Conservation (phyloP, 768 basidiomycete genomes). For the Panaeolus papilionaceus region DNA sequence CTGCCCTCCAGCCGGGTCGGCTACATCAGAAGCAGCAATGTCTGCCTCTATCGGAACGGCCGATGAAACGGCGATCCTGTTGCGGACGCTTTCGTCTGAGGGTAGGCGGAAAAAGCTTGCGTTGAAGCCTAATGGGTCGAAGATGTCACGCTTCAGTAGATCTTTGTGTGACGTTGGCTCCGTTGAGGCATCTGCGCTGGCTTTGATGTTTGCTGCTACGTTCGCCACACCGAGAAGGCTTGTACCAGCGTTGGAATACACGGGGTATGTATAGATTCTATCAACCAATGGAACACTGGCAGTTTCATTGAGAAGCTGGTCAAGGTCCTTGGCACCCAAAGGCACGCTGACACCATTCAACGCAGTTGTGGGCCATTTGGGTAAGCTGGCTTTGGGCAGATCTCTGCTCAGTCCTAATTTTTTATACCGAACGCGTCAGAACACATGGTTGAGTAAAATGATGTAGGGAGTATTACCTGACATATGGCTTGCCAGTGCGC, state of each 20-base stretch:
- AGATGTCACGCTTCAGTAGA: conserved; percentile 53
- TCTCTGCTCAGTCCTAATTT: conserved; percentile 41
- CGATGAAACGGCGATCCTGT: conserved; percentile 46
- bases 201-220: conserved; percentile 58
- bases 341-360: conserved; percentile 11
- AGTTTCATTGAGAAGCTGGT: conserved; percentile 41
- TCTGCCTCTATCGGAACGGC: conserved; percentile 45
- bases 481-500: conserved; percentile 49
- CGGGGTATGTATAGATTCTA: conserved; percentile 53
- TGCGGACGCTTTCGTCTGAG: conserved; percentile 30
- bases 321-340: conserved; percentile 26
- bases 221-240: conserved; percentile 72
- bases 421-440: not conserved
- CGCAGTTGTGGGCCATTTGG: conserved; percentile 45
- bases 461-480: conserved; percentile 28
- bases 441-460: not conserved
- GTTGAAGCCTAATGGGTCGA: conserved; percentile 51
- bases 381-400: conserved; percentile 37
- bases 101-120: conserved; percentile 50
- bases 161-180: conserved; percentile 45
- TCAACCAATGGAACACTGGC: conserved; percentile 44
- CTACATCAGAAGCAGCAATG: conserved; percentile 41
- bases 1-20: conserved; percentile 56
- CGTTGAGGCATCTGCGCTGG: conserved; percentile 28
- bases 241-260: conserved; percentile 85